phyloP scores from a whole-genome alignment of 2,329 filamentous ascomycete species.

The Boeremia exigua region DNA sequence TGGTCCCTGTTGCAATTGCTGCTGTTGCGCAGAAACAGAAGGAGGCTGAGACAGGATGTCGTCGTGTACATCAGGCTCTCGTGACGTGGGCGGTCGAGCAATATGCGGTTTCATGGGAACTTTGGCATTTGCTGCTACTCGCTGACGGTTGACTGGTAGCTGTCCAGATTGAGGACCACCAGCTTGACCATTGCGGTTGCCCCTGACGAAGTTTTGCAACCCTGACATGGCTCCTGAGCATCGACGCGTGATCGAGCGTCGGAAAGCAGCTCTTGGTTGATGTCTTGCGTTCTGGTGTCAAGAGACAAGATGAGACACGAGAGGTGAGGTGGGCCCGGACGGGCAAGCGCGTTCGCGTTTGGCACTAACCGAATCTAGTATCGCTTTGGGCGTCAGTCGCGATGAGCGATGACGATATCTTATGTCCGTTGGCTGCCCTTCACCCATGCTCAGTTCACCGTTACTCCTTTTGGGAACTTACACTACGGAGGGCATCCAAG shows the following conservation, averaged over 20 bases:
- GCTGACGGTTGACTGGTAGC: slow-evolving; percentile 14
- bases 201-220: slow-evolving; percentile 32
- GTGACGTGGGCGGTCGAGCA: slow-evolving; percentile 18
- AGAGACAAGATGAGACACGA: slow-evolving; percentile 13
- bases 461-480: no score
- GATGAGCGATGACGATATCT: slow-evolving; percentile 38
- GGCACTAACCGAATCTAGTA: slow-evolving; percentile 22
- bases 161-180: slow-evolving; percentile 6
- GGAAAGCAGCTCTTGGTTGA: not conserved
- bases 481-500: not conserved
- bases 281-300: slow-evolving; percentile 10
- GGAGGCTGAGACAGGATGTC: slow-evolving; percentile 20
- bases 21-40: slow-evolving; percentile 22
- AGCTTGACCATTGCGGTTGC: slow-evolving; percentile 10
- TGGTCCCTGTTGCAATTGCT: slow-evolving; percentile 20
- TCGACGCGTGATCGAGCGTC: not conserved
- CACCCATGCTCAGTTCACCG: slow-evolving; percentile 12
- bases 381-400: slow-evolving; percentile 11
- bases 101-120: slow-evolving; percentile 20
- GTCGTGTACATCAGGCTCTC: slow-evolving; percentile 11
- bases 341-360: slow-evolving; percentile 35
- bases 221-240: not conserved
- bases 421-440: slow-evolving; percentile 34
- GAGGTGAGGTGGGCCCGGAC: slow-evolving; percentile 29
- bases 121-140: slow-evolving; percentile 32